These are phyloP conservation scores for Yamadazyma friedrichii DNA, from an alignment of 1,139 yeast species.

Conservation along the genomic window DNA sequence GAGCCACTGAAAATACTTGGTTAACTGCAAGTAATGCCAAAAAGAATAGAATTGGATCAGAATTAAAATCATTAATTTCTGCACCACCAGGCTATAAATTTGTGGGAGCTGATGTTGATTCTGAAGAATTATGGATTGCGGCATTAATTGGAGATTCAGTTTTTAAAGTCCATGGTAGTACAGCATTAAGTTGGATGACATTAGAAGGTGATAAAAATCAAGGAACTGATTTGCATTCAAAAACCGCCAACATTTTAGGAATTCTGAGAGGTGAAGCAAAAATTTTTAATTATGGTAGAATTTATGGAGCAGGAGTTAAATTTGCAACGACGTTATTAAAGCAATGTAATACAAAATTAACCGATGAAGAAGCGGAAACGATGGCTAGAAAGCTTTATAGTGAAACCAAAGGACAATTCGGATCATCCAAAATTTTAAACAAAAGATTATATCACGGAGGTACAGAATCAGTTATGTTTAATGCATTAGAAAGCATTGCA, in stretches of 20 bases:
- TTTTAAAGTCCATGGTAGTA: conserved; percentile 88
- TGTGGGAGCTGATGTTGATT: conserved; percentile 98
- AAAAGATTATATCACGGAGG: conserved; percentile 78
- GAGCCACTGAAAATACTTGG: conserved; percentile 99
- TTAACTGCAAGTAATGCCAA: conserved; percentile 95
- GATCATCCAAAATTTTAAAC: conserved; percentile 24
- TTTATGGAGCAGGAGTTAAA: conserved; percentile 94
- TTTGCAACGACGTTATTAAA: conserved; percentile 82
- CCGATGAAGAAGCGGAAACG: conserved; percentile 66
- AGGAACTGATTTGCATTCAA: conserved; percentile 93
- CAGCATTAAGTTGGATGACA: conserved; percentile 99
- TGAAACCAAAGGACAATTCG: conserved; percentile 73
- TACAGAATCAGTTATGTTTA: conserved; percentile 88
- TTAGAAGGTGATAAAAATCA: conserved; percentile 90
- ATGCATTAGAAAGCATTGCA: conserved; percentile 84
- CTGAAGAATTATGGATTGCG: conserved; percentile 98
- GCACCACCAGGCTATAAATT: conserved; percentile 91
- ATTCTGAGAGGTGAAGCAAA: conserved; percentile 92
- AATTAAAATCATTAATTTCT: conserved; percentile 76
- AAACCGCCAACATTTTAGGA: conserved; percentile 86
- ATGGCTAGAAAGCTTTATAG: conserved; percentile 70
- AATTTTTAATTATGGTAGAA: conserved; percentile 92
- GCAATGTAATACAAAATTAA: conserved; percentile 71
- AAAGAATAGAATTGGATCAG: conserved; percentile 82
- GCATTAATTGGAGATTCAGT: conserved; percentile 90